A percentile compares a stretch with the other conserved stretches of the same genome.
Evolutionary conservation across 73 alveolate species (phyloP).

Genomic region (Diophrys appendiculata): DNA sequence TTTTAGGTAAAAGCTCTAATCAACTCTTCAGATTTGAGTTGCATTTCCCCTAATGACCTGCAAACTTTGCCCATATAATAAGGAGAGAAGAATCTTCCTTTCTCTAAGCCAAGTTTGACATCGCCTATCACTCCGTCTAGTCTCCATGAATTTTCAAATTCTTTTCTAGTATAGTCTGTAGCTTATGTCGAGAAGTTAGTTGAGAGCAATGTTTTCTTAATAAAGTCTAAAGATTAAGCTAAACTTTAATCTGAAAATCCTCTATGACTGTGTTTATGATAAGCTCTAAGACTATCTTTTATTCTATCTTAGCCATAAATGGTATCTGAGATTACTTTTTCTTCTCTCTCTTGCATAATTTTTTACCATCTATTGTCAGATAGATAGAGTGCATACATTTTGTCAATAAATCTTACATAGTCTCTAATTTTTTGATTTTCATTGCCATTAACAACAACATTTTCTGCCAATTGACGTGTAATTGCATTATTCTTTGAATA

Average conservation of each 20-base stretch:
- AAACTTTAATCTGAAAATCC: not conserved
- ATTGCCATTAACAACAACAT: not conserved
- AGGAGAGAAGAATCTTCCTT: conserved; percentile 37
- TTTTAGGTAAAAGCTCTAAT: conserved; percentile 18
- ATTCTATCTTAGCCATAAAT: no score
- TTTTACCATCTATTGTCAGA: not conserved
- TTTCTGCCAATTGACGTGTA: not conserved
- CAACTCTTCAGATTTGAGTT: conserved; percentile 21
- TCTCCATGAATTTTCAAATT: no score
- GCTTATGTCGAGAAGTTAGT: not conserved
- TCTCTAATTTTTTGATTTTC: not conserved
- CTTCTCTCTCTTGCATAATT: not conserved
- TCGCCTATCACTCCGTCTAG: conserved; percentile 18
- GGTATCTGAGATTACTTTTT: not conserved
- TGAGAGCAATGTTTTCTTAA: not conserved
- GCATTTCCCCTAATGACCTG: conserved; percentile 18
- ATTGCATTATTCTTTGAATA: no score
- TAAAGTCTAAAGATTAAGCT: not conserved
- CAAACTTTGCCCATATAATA: conserved; percentile 27
- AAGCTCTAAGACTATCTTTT: not conserved
- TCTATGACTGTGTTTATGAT: not conserved
- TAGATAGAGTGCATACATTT: not conserved
- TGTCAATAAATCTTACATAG: no score
- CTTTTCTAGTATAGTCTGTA: conserved; percentile 28
- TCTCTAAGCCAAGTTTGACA: conserved; percentile 13